Base-by-base conservation (phyloP, 2,329 filamentous ascomycete genomes). In the Alternaria solani region DNA sequence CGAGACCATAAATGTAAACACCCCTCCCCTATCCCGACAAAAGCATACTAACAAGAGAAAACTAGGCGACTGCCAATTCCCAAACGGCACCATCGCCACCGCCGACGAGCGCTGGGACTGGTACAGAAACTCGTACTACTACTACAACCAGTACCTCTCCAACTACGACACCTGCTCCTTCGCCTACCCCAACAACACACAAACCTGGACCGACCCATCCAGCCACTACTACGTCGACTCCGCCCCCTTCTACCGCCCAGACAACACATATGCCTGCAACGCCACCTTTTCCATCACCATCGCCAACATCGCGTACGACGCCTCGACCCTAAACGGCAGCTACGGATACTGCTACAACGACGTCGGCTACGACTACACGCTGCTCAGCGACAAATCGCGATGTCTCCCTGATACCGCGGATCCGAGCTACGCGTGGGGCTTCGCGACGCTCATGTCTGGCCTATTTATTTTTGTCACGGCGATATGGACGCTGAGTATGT, bases 351-450 rank as follows among this genome's bases (percentile, higher is more conserved):
- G 76, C 48, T 63, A 68, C 42, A 44, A 64, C 18, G 14, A 23
- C 20, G 20, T 23, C 20, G 20, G 20, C 20, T 23, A 23, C 20
- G 20, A 23, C 20, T 23, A 23, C 20, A 23, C 20, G 4, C 20
- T 23, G 2, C 43, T 73, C 23, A n/a, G n/a, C 0, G 51, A 61
- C 9, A 63, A 63, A 34, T 54, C 62, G 5, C 67, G 67, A 1
- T 77, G 73, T 49, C 63, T 78, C 0, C 74, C 75, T 18, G 69
- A 77, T 55, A 73, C 70, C 0, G 58, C 59, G 5, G 48, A 69
- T 12, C 64, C 65, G 5, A 51, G 65, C 0, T 79, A 80, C 42
- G 46, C 74, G 57, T 80, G 77, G 78, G 78, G 78, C 8, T 80
- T 79, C 61, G 75, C 73, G 0, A 75, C 75, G 34, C 69, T 78